Percentiles rank a stretch among this genome's conserved stretches.
Conservation (phyloP, 1,139 yeast species). For the Debaryomycetaceae sp. region DNA sequence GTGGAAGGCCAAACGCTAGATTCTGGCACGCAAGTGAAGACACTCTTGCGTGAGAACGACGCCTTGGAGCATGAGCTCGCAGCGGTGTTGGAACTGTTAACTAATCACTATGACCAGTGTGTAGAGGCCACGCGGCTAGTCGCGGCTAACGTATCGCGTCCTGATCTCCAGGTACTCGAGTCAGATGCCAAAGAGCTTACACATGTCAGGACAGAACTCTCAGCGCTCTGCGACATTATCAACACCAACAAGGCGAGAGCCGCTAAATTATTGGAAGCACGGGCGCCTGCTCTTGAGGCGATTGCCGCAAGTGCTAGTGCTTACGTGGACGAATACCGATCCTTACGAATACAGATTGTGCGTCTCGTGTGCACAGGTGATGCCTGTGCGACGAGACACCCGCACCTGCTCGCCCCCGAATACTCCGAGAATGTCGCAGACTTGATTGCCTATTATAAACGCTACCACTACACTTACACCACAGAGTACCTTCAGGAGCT, state of each 20-base stretch:
- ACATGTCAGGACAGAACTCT: conserved; percentile 11
- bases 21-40: conserved; percentile 1
- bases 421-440: neutral
- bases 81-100: conserved; percentile 54
- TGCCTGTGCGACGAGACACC: neutral
- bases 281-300: conserved; percentile 10
- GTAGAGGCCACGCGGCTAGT: conserved; percentile 19
- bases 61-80: conserved; percentile 64
- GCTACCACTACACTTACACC: conserved; percentile 23
- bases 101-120: conserved; percentile 80
- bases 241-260: conserved; percentile 25
- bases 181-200: conserved; percentile 23
- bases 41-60: conserved; percentile 25
- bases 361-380: conserved; percentile 1
- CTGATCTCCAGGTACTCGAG: conserved; percentile 24
- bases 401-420: neutral
- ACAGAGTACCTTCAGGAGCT: conserved; percentile 29
- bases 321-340: conserved; percentile 10
- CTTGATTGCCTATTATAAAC: conserved; percentile 19
- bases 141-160: conserved; percentile 13
- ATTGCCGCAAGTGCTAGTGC: conserved; percentile 7
- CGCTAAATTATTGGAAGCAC: conserved; percentile 11
- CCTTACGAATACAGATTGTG: conserved; percentile 14
- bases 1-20: conserved; percentile 6
- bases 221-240: conserved; percentile 26